These are phyloP conservation scores for Chloranthus sessilifolius DNA, from an alignment of 164 flowering plant species.

Conservation along the genomic window DNA sequence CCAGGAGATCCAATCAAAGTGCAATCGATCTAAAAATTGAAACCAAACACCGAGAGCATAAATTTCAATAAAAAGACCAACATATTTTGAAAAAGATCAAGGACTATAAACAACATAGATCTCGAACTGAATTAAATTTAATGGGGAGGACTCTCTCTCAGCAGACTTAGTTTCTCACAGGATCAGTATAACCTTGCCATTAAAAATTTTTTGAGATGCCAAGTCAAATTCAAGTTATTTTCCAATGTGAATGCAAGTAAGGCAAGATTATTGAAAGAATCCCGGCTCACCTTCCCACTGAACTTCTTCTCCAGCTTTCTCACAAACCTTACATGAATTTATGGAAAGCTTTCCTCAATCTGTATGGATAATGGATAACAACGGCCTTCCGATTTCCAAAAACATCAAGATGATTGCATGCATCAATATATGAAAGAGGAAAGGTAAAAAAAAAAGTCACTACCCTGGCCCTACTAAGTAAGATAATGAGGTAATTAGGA, in stretches of 20 bases:
- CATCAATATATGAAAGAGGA: constrained; percentile 8
- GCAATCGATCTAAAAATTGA: constrained; percentile 49
- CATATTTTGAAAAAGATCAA: too few species aligned
- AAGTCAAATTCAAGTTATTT: too few species aligned
- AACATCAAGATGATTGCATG: constrained; percentile 51
- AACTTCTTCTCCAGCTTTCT: constrained; percentile 55
- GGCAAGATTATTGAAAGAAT: too few species aligned
- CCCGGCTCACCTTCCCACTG: constrained; percentile 53
- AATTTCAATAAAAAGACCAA: too few species aligned
- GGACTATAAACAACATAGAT: too few species aligned
- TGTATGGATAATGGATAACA: constrained; percentile 44
- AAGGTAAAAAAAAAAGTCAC: background rate
- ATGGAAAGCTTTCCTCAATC: constrained; percentile 40
- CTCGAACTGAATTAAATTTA: too few species aligned
- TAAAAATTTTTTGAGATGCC: too few species aligned
- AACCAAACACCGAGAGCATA: background rate
- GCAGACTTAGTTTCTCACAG: too few species aligned
- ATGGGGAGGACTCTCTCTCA: too few species aligned
- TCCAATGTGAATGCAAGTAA: too few species aligned
- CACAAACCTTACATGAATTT: constrained; percentile 46
- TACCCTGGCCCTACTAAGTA: background rate
- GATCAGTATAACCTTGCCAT: too few species aligned
- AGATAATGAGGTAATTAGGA: background rate
- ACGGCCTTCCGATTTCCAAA: constrained; percentile 40
- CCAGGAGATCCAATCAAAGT: constrained; percentile 85